phyloP scores from a whole-genome alignment of 176 grass and related monocot species.

The Phoenix dactylifera region DNA sequence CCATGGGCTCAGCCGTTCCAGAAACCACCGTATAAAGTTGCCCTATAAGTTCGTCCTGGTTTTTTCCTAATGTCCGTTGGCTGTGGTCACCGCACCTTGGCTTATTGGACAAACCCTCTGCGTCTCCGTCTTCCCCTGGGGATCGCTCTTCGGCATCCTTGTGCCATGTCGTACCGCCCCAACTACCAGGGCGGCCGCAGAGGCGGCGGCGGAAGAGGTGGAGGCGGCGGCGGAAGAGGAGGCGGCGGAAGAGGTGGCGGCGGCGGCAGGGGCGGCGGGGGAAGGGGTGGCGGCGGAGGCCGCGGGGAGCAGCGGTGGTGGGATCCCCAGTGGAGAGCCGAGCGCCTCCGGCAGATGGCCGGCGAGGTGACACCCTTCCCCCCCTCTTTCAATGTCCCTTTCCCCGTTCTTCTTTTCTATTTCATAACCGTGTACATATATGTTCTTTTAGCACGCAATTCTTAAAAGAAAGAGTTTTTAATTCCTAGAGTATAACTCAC shows the following conservation, averaged over 20 bases:
- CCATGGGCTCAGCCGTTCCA: too few species aligned
- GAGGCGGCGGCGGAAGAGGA: neutral
- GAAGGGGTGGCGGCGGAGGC: constrained; percentile 31
- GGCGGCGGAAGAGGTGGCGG: constrained; percentile 6
- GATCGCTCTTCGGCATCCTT: constrained; percentile 2
- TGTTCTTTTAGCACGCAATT: too few species aligned
- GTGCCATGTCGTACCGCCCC: constrained; percentile 51
- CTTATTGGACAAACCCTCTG: too few species aligned
- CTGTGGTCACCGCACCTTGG: too few species aligned
- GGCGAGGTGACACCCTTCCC: constrained; percentile 31
- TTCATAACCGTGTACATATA: neutral
- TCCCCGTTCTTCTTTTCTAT: neutral
- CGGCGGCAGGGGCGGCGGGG: constrained; percentile 25
- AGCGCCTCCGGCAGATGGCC: constrained; percentile 76
- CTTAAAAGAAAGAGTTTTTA: too few species aligned
- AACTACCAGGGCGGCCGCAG: constrained; percentile 50
- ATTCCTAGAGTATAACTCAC: too few species aligned
- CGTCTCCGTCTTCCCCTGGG: constrained; percentile 2
- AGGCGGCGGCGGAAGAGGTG: constrained; percentile 33
- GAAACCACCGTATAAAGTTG: too few species aligned
- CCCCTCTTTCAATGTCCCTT: neutral
- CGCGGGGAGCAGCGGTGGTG: constrained; percentile 81
- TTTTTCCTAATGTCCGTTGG: too few species aligned
- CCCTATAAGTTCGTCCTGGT: too few species aligned
- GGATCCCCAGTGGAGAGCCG: constrained; percentile 80